A percentile compares a stretch with the other conserved stretches of the same genome.
phyloP scores from a whole-genome alignment of 352 stramenopile species.

The Thalassiosira exigua region DNA sequence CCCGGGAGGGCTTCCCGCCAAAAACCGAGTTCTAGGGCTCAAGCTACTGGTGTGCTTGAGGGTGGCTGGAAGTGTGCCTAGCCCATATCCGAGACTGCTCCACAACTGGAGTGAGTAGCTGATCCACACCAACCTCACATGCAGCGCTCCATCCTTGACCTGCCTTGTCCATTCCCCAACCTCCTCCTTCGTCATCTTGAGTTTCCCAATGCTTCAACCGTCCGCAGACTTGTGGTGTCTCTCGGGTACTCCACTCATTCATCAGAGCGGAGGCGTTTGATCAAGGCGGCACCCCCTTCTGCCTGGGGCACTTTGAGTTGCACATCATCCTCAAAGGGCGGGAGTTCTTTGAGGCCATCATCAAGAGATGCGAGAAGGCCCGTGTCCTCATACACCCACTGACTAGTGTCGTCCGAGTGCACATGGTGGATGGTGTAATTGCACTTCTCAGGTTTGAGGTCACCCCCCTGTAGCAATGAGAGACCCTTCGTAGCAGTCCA shows the following conservation, averaged over 20 bases:
- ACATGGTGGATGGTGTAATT: no score
- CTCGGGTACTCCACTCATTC: background rate
- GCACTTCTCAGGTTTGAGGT: no score
- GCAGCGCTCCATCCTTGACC: background rate
- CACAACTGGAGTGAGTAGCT: constrained; percentile 35
- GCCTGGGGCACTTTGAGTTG: background rate
- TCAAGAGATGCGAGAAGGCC: no score
- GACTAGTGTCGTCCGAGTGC: no score
- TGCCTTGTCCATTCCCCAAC: background rate
- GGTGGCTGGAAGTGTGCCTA: background rate
- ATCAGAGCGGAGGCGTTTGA: background rate
- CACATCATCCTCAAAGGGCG: no score
- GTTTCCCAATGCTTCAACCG: background rate
- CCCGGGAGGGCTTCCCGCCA: no score
- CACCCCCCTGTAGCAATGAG: background rate
- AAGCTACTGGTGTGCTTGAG: background rate
- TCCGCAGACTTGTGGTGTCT: background rate
- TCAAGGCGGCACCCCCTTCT: background rate
- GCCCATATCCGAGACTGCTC: constrained; percentile 3
- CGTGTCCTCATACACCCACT: no score
- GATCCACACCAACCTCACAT: constrained; percentile 15
- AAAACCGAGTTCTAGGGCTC: constrained; percentile 2
- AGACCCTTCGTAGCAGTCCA: background rate
- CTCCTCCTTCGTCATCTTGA: background rate
- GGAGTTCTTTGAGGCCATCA: no score